Evolutionary conservation across 78 protist species (phyloP).

Genomic region (Monosiga brevicollis): DNA sequence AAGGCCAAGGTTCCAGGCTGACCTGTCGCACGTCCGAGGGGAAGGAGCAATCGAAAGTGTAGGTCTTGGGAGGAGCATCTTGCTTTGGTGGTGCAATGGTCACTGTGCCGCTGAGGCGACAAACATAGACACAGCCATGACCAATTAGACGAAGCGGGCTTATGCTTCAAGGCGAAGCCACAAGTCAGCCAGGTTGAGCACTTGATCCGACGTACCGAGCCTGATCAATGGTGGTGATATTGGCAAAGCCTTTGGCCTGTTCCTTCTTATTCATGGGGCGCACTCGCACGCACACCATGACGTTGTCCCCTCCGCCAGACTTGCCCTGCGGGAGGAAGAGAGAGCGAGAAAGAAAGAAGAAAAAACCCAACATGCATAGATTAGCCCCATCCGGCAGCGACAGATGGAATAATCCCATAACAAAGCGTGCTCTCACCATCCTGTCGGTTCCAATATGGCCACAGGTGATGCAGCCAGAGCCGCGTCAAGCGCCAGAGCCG

Average conservation of each 20-base stretch:
- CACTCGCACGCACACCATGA: neutral
- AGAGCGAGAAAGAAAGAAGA: too few species aligned
- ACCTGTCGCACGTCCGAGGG: neutral
- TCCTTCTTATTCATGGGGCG: neutral
- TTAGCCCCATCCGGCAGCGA: too few species aligned
- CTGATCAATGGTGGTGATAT: neutral
- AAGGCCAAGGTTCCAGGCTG: neutral
- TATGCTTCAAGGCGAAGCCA: too few species aligned
- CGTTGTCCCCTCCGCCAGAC: neutral
- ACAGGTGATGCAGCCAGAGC: too few species aligned
- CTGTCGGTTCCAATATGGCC: too few species aligned
- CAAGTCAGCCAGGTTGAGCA: too few species aligned
- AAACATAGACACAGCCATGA: neutral
- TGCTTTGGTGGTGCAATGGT: neutral
- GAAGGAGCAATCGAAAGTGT: neutral
- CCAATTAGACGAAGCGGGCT: neutral
- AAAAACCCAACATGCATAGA: too few species aligned
- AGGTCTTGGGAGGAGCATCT: neutral
- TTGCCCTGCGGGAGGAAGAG: neutral
- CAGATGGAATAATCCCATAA: too few species aligned
- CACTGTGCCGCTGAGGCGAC: neutral
- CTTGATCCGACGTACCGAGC: too few species aligned
- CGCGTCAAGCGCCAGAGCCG: too few species aligned
- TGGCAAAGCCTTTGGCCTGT: neutral
- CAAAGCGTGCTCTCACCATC: too few species aligned